Evolutionary conservation across 129 eudicot species (phyloP), one percentile per base, ranked within the genome.

Genomic region (Saposhnikovia divaricata): DNA sequence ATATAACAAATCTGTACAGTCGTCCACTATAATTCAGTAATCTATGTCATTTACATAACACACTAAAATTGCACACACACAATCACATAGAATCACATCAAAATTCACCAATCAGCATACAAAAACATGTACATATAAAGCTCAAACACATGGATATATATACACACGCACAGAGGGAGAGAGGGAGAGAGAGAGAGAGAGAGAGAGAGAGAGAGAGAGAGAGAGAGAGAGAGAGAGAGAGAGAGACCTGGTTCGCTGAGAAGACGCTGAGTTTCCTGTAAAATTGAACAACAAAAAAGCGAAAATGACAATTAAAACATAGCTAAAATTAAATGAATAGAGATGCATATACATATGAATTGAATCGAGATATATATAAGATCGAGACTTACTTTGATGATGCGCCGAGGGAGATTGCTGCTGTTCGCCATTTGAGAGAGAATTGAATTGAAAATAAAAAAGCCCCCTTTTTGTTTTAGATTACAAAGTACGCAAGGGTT

Each of bases 211-310:
- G 55, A 47, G 12, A 6, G 5, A 76, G 5, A 53, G 53, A 61
- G 63, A 51, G 68, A 1, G 50, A 23, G 73, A 31, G 27, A 19
- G 38, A 77, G 13, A 53, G 53, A 61, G 75, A 45, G 59, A 2
- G 45, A 18, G 63, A 68, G 48, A 95, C 98, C 98, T 82, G 99
- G 97, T 83, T 95, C 99, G 82, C 99, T 95, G 77, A 95, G 93
- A 78, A 95, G 95, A 39, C 99, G 97, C 86, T 95, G 99, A 40
- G 99, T 95, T 80, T 95, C 99, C 99, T 95, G 87, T 65, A 10
- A 80, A n/a, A 87, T 57, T 43, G 76, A 78, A 74, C 18, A 66
- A 23, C 15, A 55, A 83, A 57, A 28, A 65, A 5, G 71, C 4
- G 2, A 66, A 66, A 65, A 65, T 63, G 71, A 10, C 4, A 27